Conservation (phyloP, 106 monocot species). For the Dendrobium chrysotoxum region DNA sequence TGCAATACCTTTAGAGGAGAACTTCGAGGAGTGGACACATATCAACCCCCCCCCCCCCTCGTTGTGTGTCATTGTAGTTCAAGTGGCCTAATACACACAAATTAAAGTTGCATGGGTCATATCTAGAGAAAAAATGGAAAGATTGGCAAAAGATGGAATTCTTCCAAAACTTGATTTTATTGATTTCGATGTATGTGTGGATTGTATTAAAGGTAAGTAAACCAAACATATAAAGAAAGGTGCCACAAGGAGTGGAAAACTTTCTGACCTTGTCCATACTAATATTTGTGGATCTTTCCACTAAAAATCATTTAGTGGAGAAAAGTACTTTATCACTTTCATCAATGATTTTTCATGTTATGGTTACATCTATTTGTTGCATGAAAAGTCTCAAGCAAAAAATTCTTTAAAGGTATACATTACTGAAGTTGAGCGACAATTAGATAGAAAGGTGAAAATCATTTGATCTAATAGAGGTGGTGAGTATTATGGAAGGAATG, state of each 20-base stretch:
- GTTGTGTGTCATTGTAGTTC: no score
- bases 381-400: neutral
- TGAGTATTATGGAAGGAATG: neutral
- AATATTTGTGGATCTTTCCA: neutral
- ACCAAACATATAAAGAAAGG: constrained; percentile 7
- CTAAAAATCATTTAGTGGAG: neutral
- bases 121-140: neutral
- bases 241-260: neutral
- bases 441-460: constrained; percentile 4
- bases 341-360: no score
- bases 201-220: constrained; percentile 4
- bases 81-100: no score
- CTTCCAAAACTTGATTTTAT: neutral
- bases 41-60: no score
- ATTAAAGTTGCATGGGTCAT: no score
- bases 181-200: neutral
- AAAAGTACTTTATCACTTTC: neutral
- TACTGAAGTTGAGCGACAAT: neutral
- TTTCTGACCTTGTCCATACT: neutral
- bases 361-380: no score
- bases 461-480: neutral
- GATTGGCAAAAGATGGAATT: neutral
- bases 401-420: neutral
- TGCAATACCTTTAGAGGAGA: no score
- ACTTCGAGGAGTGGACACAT: no score